Evolutionary conservation across 148 eudicot species (phyloP), one percentile per base, ranked within the genome.

Genomic region (Selenicereus undatus): DNA sequence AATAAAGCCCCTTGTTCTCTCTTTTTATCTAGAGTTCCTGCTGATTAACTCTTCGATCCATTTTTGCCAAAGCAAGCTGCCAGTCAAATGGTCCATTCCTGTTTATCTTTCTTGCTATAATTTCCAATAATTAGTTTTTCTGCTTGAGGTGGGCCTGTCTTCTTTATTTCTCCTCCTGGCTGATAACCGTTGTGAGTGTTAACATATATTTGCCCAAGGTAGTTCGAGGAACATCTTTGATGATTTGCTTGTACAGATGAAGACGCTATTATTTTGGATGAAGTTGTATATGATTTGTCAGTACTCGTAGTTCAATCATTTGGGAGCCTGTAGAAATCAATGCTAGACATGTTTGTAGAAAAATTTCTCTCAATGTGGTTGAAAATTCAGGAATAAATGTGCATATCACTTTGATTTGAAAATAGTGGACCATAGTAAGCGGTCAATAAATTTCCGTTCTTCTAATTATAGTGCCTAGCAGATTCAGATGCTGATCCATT

Each of bases 1-100:
- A 92, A 88, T 96, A 90, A 93, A 87, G 74, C 79, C 90, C 89
- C 89, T 85, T 88, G 93, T 89, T 83, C 84, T 88, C 82, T 87
- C 88, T 76, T 83, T 86, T 80, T 86, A 84, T 86, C 84, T 86
- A 84, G 83, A 79, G 85, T 83, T 88, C 81, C 80, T 74, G 74
- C 78, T 86, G 83, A 62, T 79, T 82, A 82, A 86, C 84, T 83
- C 78, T 86, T 76, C 52, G 82, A 64, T 80, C 68, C 82, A 79
- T 86, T 85, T 86, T 84, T 82, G 82, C 84, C 62, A 76, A 76
- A 76, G 69, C 45, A 56, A 56, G 79, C 79, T 13, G 56, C 50
- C 50, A 56, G 36, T 76, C 69, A 76, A n/a, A 20, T 56, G 68
- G 29, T 35, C 79, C 68, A 58, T 82, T 48, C 48, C 66, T 21